phyloP scores from a whole-genome alignment of 2,329 filamentous ascomycete species.

The Dendrostoma leiphaemia region DNA sequence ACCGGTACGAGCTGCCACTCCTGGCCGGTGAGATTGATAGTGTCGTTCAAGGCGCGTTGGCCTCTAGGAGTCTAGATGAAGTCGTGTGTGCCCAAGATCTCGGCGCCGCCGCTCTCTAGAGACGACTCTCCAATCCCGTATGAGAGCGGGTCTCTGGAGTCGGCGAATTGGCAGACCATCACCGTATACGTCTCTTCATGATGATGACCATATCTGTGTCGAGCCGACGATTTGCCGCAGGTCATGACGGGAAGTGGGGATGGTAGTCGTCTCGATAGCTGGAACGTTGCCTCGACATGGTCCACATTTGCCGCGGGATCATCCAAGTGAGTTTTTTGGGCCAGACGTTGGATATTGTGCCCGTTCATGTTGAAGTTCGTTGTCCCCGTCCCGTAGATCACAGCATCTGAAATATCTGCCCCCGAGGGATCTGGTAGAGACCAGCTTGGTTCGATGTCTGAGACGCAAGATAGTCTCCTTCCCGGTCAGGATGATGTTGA shows the following conservation, averaged over 20 bases:
- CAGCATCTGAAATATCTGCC: conserved; percentile 18
- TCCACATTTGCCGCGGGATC: conserved; percentile 6
- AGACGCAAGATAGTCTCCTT: conserved; percentile 19
- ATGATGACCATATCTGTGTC: conserved; percentile 44
- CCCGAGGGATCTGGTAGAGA: conserved; percentile 24
- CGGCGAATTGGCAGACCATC: conserved; percentile 57
- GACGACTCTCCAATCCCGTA: conserved; percentile 54
- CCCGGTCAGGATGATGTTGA: conserved; percentile 18
- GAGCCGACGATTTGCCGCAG: conserved; percentile 55
- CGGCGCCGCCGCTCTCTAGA: conserved; percentile 51
- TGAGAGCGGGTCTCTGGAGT: conserved; percentile 51
- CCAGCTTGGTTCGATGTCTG: conserved; percentile 26
- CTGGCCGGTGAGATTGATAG: no score
- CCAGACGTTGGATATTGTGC: conserved; percentile 5
- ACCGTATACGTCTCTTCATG: conserved; percentile 59
- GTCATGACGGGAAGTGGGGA: conserved; percentile 53
- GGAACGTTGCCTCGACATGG: conserved; percentile 48
- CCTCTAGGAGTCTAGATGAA: conserved; percentile 62
- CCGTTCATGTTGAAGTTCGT: conserved; percentile 19
- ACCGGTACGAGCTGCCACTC: no score
- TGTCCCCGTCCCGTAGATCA: neutral
- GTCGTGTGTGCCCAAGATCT: conserved; percentile 55
- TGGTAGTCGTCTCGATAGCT: conserved; percentile 60
- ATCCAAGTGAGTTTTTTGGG: conserved; percentile 20
- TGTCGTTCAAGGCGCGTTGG: conserved; percentile 55